Base-by-base conservation (phyloP, 441 rosid species). In the Euphorbia schlechtendalii region DNA sequence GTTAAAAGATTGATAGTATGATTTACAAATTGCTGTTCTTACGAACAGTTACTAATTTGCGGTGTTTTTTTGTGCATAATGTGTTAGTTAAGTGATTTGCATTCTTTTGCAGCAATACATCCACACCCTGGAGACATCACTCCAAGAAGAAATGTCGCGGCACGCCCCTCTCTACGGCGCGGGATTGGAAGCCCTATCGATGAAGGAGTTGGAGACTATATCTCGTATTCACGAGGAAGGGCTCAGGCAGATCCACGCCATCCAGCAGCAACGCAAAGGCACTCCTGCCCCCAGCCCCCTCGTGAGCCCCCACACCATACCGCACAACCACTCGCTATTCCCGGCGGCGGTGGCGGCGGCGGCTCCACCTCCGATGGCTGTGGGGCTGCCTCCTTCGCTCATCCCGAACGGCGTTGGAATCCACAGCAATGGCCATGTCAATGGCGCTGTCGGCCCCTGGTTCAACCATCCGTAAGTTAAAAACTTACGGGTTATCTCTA, bases 131-230 rank as follows among this genome's bases (percentile, higher is more conserved):
- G 85, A 90, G 78, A 77, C 79, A 59, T 83, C 90, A 14, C 90
- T 92, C 63, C 90, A 85, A 71, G 99, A 92, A 61, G 99, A 96
- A 75, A 92, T 92, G 84, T 78, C 94, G 5, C 79, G 91, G 56
- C 98, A 96, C 61, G 99, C 99, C 14, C 99, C 98, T 15, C 87
- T 96, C 3, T 96, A 92, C 10, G 98, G 99, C 66, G 99, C 93
- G 15, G 93, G 90, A 61, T 69, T 96, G 80, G 98, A 92, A 77
- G 80, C 87, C 69, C 80, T 96, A 15, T 90, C 99, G 10, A 80
- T 87, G 93, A 83, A 83, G 72, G 99, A 96, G 80, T 77, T 96
- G 63, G 96, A 88, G 61, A 92, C 99, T 0, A 75, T 96, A 69
- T 82, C 96, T 2, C 87, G 83, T 3, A 96, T 92, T 72, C 98